Base-by-base conservation (phyloP, 108 stramenopile genomes). In the Asterionellopsis glacialis region DNA sequence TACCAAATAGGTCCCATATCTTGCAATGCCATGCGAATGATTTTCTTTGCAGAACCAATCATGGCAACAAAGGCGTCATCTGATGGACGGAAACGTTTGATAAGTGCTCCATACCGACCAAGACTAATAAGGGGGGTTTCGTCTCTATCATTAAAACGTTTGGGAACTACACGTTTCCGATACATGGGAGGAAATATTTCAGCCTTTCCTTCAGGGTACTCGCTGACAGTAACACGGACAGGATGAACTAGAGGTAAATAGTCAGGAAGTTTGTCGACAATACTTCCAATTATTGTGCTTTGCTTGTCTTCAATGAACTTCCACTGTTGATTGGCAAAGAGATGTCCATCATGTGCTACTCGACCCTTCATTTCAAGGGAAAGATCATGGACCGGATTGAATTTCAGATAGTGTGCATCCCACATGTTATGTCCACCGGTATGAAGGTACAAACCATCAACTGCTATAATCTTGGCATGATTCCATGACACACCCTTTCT, bases 1-100 rank as follows among this genome's bases (percentile, higher is more conserved):
- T 33, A 33, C 33, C 33, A 63, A 11, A 74, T 45, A 22, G 77
- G 77, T 52, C 77, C 77, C 6, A 79, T 24, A 59, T 79, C 77
- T 71, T 79, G 77, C 16, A 79, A 28, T 10, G 67, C 40, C 49
- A 64, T 61, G 16, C 70, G 69, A 53, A 79, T 72, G 41, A 64
- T 64, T 10, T 41, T 45, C 47, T 71, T 45, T 11, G 77, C 65
- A 21, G 77, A 57, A 24, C 71, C 56, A 45, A 79, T n/a, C 77
- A 79, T 75, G 53, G 73, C 77, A 13, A 63, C 57, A 67, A 79
- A 66, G 21, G 73, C 77, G 41, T 70, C 77, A 67, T 79, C 73
- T 16, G 68, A 54, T 19, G 65, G 73, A 27, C 73, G 69, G 40
- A 49, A 43, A 16, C 67, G 63, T 25, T 64, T 64, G 19, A 74